A percentile compares a stretch with the other conserved stretches of the same genome.
phyloP scores from a whole-genome alignment of 257 asterid genomes.

The Cinchona pubescens region DNA sequence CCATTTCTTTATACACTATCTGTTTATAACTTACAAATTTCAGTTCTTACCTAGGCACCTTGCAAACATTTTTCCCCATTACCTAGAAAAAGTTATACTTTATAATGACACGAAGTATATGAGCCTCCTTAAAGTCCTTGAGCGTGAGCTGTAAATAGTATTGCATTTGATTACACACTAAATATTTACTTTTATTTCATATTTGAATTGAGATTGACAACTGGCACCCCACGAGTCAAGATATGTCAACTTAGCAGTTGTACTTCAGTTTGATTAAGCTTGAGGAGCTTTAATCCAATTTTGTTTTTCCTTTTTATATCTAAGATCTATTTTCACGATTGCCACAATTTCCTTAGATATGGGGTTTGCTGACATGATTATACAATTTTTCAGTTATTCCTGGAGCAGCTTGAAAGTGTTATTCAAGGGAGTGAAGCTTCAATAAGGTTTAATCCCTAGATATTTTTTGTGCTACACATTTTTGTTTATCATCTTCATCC shows the following conservation, averaged over 20 bases:
- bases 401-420: constrained; percentile 90
- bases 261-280: background rate
- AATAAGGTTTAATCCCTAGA: constrained; percentile 51
- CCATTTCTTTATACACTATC: background rate
- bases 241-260: background rate
- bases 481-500: background rate
- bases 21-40: background rate
- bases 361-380: constrained; percentile 23
- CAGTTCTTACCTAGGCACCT: background rate
- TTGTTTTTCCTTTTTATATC: background rate
- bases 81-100: background rate
- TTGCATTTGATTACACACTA: background rate
- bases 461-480: background rate
- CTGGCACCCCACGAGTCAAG: background rate
- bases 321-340: constrained; percentile 9
- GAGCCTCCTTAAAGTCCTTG: background rate
- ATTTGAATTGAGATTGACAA: background rate
- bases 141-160: background rate
- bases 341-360: constrained; percentile 15
- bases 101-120: background rate
- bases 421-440: constrained; percentile 63
- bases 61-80: background rate
- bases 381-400: constrained; percentile 67
- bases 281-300: background rate
- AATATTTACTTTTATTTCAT: background rate